Evolutionary conservation across 345 rosid species (phyloP).

Genomic region (Syzygium grande): DNA sequence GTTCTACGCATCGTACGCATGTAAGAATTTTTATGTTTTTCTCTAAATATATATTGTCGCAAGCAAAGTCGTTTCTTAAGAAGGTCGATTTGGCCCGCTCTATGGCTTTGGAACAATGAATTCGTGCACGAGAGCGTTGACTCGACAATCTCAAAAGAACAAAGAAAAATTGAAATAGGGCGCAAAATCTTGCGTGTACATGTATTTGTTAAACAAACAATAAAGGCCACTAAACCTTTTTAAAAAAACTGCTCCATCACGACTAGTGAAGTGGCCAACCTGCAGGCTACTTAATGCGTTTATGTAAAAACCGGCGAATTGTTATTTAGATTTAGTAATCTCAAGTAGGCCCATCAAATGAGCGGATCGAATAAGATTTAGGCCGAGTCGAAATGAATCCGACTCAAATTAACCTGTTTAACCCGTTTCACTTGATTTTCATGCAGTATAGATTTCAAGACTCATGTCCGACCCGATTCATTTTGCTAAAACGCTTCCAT

Average conservation of each 20-base stretch:
- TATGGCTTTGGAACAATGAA: background rate
- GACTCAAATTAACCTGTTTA: rapidly evolving
- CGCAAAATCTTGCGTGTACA: background rate
- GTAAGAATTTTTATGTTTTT: rapidly evolving
- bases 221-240: background rate
- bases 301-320: background rate
- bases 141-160: background rate
- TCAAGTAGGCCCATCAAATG: no score
- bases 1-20: rapidly evolving
- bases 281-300: background rate
- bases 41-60: background rate
- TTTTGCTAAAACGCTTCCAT: no score
- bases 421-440: background rate
- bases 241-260: background rate
- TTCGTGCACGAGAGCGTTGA: background rate
- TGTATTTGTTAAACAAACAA: background rate
- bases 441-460: no score
- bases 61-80: background rate
- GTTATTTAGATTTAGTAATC: background rate
- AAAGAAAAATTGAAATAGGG: background rate
- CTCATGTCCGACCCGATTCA: no score
- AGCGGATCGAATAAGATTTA: no score
- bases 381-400: no score
- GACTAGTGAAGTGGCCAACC: background rate
- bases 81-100: background rate